phyloP scores from a whole-genome alignment of 2,329 filamentous ascomycete genomes.

The Nothopassalora personata region DNA sequence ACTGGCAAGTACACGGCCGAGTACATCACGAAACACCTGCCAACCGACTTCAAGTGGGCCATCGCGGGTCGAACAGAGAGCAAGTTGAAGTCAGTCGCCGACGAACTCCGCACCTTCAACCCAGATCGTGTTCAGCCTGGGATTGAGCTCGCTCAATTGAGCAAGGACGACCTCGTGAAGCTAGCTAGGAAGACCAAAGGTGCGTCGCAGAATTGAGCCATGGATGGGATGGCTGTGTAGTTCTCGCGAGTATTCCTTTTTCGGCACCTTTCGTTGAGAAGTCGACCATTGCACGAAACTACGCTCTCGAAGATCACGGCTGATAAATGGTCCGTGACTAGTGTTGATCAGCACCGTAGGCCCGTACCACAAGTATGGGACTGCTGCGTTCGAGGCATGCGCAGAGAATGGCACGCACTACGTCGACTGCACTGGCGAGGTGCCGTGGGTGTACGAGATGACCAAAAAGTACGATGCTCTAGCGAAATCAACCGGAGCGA shows the following conservation, averaged over 20 bases:
- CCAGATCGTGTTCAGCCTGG: conserved; percentile 66
- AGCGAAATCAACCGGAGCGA: conserved; percentile 55
- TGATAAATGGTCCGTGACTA: not conserved
- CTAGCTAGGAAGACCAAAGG: conserved; percentile 51
- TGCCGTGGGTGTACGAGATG: conserved; percentile 52
- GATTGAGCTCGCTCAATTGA: conserved; percentile 48
- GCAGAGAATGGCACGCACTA: conserved; percentile 62
- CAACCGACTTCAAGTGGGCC: conserved; percentile 79
- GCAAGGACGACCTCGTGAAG: conserved; percentile 45
- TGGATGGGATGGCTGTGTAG: not conserved
- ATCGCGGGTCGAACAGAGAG: conserved; percentile 73
- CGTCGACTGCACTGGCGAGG: conserved; percentile 61
- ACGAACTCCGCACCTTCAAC: conserved; percentile 61
- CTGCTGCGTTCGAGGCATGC: conserved; percentile 59
- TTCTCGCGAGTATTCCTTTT: not conserved
- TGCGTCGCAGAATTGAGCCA: not conserved
- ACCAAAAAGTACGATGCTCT: conserved; percentile 56
- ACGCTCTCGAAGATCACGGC: not conserved
- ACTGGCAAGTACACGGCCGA: conserved; percentile 74
- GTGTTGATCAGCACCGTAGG: conserved; percentile 59
- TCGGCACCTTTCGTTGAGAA: too few species aligned
- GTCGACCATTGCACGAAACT: too few species aligned
- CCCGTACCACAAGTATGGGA: conserved; percentile 60
- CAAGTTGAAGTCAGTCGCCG: conserved; percentile 66
- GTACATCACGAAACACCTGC: conserved; percentile 64